Percentiles rank a stretch among this genome's conserved stretches.
phyloP scores from a whole-genome alignment of 495 filamentous ascomycete genomes.

The Zalerion maritima region DNA sequence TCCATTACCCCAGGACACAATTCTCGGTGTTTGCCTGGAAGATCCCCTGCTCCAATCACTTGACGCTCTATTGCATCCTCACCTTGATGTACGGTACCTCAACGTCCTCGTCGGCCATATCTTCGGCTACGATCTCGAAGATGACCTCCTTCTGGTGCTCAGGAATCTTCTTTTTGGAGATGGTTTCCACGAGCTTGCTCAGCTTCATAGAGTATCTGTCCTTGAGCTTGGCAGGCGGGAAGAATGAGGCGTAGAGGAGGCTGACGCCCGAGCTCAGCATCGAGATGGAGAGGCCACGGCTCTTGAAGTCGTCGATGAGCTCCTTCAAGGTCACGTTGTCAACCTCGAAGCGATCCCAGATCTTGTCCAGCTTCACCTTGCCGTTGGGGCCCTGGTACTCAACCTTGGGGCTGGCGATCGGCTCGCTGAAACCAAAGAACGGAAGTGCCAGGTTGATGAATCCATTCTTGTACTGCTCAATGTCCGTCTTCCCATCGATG shows the following conservation, averaged over 20 bases:
- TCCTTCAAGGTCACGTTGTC: constrained; percentile 71
- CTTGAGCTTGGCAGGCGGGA: constrained; percentile 74
- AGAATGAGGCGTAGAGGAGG: constrained; percentile 92
- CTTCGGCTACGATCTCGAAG: constrained; percentile 90
- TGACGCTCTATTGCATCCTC: constrained; percentile 30
- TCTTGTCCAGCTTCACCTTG: constrained; percentile 79
- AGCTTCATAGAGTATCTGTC: constrained; percentile 46
- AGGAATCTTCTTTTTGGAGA: constrained; percentile 85
- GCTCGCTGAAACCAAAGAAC: constrained; percentile 97
- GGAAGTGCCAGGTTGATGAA: constrained; percentile 95
- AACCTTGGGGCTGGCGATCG: constrained; percentile 81
- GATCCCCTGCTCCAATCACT: not conserved
- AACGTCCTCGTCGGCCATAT: constrained; percentile 80
- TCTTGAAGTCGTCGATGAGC: constrained; percentile 66
- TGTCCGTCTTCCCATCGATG: constrained; percentile 82
- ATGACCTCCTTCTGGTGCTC: constrained; percentile 89
- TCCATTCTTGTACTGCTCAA: constrained; percentile 98
- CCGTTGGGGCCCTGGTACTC: constrained; percentile 61
- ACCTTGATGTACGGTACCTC: constrained; percentile 97
- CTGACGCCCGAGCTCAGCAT: constrained; percentile 97
- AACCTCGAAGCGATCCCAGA: constrained; percentile 97
- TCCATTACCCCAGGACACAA: no score
- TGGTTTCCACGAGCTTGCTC: constrained; percentile 73
- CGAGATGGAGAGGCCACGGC: constrained; percentile 64
- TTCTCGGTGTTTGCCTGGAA: no score